These are phyloP conservation scores for Neonectria magnoliae DNA, from an alignment of 2,329 filamentous ascomycete genomes.

Conservation along the genomic window DNA sequence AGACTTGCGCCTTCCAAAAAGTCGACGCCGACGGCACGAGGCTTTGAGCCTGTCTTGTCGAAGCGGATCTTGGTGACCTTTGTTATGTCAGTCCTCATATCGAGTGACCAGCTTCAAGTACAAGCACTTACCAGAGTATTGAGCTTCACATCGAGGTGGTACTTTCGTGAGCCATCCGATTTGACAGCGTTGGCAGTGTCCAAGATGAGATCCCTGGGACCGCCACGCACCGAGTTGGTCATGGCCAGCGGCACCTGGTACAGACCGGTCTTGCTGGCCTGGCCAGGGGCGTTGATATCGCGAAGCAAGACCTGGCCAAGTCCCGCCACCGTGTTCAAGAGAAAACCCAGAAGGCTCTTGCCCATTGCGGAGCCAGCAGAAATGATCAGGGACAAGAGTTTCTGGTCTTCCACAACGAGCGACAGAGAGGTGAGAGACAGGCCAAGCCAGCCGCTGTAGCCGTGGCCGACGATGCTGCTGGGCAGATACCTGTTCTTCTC, in stretches of 20 bases:
- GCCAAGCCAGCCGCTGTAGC: constrained; percentile 53
- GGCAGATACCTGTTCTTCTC: constrained; percentile 56
- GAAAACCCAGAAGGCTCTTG: constrained; percentile 27
- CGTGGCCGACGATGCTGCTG: constrained; percentile 51
- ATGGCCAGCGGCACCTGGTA: constrained; percentile 69
- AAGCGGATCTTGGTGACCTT: constrained; percentile 51
- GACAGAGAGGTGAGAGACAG: constrained; percentile 31
- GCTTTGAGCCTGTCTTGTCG: constrained; percentile 41
- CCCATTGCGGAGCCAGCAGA: constrained; percentile 43
- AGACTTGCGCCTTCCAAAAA: constrained; percentile 41
- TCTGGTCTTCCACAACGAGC: constrained; percentile 43
- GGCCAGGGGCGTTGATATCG: constrained; percentile 42
- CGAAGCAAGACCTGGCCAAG: constrained; percentile 41
- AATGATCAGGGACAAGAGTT: constrained; percentile 42
- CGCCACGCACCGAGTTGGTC: constrained; percentile 60
- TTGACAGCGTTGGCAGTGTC: constrained; percentile 38
- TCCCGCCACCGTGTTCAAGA: constrained; percentile 35
- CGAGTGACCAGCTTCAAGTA: not conserved
- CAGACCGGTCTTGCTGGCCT: constrained; percentile 41
- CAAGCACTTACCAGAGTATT: constrained; percentile 28
- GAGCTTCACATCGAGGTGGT: constrained; percentile 43
- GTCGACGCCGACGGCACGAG: constrained; percentile 47
- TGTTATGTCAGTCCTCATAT: constrained; percentile 24
- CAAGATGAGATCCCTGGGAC: constrained; percentile 66
- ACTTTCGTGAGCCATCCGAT: constrained; percentile 40